Evolutionary conservation across 768 basidiomycete species (phyloP).

Genomic region (Pisolithus orientalis): DNA sequence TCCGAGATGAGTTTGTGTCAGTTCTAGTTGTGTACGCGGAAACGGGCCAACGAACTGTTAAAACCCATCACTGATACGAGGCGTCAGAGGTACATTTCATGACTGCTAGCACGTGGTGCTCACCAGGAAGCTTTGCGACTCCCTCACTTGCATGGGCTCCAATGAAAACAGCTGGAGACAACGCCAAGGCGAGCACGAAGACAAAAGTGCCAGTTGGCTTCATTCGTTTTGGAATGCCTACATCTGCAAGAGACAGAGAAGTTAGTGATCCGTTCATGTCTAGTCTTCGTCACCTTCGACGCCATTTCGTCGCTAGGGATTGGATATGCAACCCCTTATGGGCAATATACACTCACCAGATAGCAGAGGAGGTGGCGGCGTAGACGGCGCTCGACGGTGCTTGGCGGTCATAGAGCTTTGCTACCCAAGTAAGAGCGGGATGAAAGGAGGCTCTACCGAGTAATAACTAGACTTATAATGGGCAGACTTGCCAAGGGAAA

Average conservation of each 20-base stretch:
- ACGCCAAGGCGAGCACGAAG: constrained; percentile 16
- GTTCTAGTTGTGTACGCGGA: neutral
- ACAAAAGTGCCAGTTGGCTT: constrained; percentile 5
- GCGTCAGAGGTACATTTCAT: neutral
- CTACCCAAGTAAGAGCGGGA: no score
- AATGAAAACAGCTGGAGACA: constrained; percentile 3
- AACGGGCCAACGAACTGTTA: constrained; percentile 41
- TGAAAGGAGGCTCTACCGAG: no score
- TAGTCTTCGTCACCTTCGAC: neutral
- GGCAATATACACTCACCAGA: no score
- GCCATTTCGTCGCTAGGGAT: neutral
- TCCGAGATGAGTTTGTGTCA: neutral
- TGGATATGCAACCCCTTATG: no score
- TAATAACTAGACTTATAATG: no score
- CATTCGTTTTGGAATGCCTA: constrained; percentile 1
- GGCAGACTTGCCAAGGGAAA: no score
- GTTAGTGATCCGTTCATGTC: neutral
- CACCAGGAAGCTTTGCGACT: constrained; percentile 33
- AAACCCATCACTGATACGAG: constrained; percentile 47
- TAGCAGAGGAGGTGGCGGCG: no score
- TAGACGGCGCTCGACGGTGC: no score
- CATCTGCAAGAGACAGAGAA: neutral
- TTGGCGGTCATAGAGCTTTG: no score
- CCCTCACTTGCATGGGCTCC: constrained; percentile 5
- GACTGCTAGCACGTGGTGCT: neutral